phyloP scores from a whole-genome alignment of 2,329 filamentous ascomycete species.

The Ophiocordyceps sinensis region DNA sequence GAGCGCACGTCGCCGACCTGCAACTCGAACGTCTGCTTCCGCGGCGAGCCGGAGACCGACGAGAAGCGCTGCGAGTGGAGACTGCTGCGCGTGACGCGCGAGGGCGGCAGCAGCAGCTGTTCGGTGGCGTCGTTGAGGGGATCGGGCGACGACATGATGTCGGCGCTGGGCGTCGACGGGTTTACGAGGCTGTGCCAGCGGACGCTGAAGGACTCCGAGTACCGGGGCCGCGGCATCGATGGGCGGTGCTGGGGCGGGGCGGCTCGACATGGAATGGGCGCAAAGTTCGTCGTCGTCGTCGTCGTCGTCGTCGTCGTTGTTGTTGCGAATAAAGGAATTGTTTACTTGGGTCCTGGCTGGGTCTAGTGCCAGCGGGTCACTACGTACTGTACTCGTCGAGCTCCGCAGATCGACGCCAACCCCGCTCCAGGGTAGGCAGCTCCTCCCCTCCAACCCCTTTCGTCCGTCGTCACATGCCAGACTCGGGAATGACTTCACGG shows the following conservation, averaged over 20 bases:
- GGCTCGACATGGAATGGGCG: not conserved
- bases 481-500: too few relatives aligned
- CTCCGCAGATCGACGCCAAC: too few relatives aligned
- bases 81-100: slow-evolving; percentile 30
- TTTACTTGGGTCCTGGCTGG: slow-evolving; percentile 14
- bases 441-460: too few relatives aligned
- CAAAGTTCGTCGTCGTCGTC: not conserved
- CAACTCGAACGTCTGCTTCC: slow-evolving; percentile 42
- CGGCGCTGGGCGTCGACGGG: slow-evolving; percentile 22
- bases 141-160: slow-evolving; percentile 36
- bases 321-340: slow-evolving; percentile 6
- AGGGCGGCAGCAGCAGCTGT: slow-evolving; percentile 19
- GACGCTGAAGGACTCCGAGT: slow-evolving; percentile 13
- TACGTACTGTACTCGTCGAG: too few relatives aligned
- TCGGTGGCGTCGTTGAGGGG: slow-evolving; percentile 28
- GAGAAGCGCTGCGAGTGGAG: slow-evolving; percentile 23
- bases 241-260: not conserved
- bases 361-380: too few relatives aligned
- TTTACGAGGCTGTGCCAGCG: slow-evolving; percentile 21
- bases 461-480: too few relatives aligned
- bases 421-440: too few relatives aligned
- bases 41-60: slow-evolving; percentile 28
- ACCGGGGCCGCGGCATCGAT: slow-evolving; percentile 16
- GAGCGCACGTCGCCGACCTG: slow-evolving; percentile 35
- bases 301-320: not conserved